Evolutionary conservation across 768 basidiomycete genomes (phyloP).

Genomic region (Boletus eberwhitei): DNA sequence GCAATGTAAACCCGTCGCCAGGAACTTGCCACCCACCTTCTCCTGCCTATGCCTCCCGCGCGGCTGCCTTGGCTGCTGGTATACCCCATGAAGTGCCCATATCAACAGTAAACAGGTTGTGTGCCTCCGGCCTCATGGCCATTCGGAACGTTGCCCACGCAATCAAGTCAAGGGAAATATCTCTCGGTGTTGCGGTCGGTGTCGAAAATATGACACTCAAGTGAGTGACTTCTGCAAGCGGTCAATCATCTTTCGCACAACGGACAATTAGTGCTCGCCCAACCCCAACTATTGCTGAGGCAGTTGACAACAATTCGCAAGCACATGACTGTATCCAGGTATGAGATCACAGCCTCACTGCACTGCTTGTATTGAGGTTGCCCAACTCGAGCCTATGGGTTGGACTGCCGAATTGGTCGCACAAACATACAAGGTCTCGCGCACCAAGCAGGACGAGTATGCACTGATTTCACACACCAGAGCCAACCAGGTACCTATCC

Average conservation of each 20-base stretch:
- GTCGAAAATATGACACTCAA: constrained; percentile 83
- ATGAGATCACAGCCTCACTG: neutral
- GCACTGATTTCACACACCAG: constrained; percentile 85
- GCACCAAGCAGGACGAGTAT: constrained; percentile 84
- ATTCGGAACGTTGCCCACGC: constrained; percentile 86
- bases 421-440: constrained; percentile 69
- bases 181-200: constrained; percentile 82
- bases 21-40: constrained; percentile 84
- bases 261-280: constrained; percentile 57
- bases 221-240: constrained; percentile 36
- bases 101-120: constrained; percentile 88
- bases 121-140: constrained; percentile 94
- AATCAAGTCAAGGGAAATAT: constrained; percentile 78
- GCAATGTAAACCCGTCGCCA: constrained; percentile 24
- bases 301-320: constrained; percentile 54
- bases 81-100: constrained; percentile 86
- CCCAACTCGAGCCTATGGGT: constrained; percentile 70
- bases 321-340: constrained; percentile 77
- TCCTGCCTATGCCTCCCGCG: constrained; percentile 77
- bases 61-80: constrained; percentile 84
- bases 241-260: neutral
- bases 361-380: neutral
- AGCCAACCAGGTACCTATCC: constrained; percentile 53
- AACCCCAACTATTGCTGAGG: constrained; percentile 61
- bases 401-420: constrained; percentile 95